Conservation (phyloP, 2,329 filamentous ascomycete species). For the Coleophoma eucalyptorum region DNA sequence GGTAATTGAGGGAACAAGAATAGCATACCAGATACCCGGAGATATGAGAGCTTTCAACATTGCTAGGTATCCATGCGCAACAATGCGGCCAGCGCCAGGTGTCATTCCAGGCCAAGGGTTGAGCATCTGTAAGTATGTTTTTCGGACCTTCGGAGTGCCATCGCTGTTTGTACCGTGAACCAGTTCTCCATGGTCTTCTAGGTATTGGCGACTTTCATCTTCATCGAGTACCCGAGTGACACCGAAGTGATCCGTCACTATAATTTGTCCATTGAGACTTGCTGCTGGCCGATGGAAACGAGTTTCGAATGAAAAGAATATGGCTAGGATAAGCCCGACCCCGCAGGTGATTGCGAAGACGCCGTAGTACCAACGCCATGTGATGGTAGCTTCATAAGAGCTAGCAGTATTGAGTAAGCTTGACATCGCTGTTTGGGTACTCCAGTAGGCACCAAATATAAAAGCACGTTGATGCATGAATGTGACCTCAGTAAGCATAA, state of each 20-base stretch:
- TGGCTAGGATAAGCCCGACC: conserved; percentile 30
- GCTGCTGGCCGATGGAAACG: conserved; percentile 30
- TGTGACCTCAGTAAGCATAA: not conserved
- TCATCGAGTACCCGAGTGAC: not conserved
- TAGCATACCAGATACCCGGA: conserved; percentile 25
- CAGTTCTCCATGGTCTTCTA: not conserved
- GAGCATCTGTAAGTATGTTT: not conserved
- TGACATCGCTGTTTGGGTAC: not conserved
- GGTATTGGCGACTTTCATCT: not conserved
- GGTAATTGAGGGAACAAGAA: conserved; percentile 31
- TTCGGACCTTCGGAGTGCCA: not conserved
- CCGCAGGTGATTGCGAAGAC: conserved; percentile 32
- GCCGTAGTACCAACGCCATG: conserved; percentile 39
- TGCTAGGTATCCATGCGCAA: not conserved
- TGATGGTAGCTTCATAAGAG: not conserved
- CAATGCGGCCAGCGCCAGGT: not conserved
- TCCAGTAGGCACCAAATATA: not conserved
- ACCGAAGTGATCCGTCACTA: conserved; percentile 26
- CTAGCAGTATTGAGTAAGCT: not conserved
- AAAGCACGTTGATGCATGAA: not conserved
- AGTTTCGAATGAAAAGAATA: conserved; percentile 37
- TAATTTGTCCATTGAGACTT: conserved; percentile 28
- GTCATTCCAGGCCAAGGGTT: not conserved
- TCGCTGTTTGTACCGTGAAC: not conserved
- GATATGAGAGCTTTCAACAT: not conserved